Evolutionary conservation across 768 basidiomycete genomes (phyloP), one percentile per base, ranked within the genome.

Genomic region (Suillus subaureus): DNA sequence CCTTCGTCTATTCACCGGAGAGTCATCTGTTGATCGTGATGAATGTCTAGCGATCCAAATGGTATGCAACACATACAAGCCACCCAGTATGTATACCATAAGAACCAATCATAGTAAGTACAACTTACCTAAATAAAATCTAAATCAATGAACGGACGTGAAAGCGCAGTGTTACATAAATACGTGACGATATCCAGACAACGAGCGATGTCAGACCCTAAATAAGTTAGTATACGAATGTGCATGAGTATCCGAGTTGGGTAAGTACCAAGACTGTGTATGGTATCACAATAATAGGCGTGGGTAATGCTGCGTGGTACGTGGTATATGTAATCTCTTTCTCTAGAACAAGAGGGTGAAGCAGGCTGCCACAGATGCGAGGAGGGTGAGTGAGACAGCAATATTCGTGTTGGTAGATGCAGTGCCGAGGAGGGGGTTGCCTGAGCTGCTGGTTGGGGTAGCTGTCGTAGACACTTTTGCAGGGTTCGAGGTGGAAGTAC

Each of bases 331-430:
- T 23, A 40, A 13, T 54, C 23, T 31, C 35, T 31, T 16, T 49
- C 12, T 28, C 64, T 49, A 73, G 21, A 74, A 18, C 7, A 42
- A 15, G 39, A 68, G 3, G 31, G 64, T 28, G 28, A 71, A 45
- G 35, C 42, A 67, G 23, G 67, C 61, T n/a, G 66, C 7, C 40
- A 75, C 61, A 21, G 66, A 52, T 31, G 54, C 18, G 23, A 57
- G 31, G 21, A 76, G 26, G n/a, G 56, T 39, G 4, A 71, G 45
- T 5, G 71, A 65, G 33, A 64, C 43, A n/a, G 70, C 73, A 37
- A 70, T 37, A 21, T 47, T 56, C 26, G 33, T 42, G 28, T 64
- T 67, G 0, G 66, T 45, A 28, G 64, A 40, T 13, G 68, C 66
- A 13, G 51, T 51, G 9, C 45, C 64, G 16, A 21, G 1, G n/a